These are phyloP conservation scores for Lactarius hengduanensis DNA, from an alignment of 768 basidiomycete genomes.

Conservation along the genomic window DNA sequence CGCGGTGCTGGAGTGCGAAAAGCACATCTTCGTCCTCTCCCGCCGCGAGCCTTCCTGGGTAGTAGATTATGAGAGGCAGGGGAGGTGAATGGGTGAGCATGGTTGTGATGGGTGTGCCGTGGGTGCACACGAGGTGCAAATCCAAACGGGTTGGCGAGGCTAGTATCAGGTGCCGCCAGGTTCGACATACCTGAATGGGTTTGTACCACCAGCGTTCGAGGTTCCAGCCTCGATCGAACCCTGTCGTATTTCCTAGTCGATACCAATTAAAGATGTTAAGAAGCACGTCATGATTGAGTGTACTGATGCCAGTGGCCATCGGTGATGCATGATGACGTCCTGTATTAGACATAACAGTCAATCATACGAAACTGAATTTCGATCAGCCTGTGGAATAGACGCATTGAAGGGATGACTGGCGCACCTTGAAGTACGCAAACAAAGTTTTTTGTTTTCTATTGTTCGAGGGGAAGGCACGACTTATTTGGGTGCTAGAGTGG, in stretches of 20 bases:
- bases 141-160: neutral
- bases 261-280: constrained; percentile 8
- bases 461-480: no score
- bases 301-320: neutral
- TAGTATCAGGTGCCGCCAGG: constrained; percentile 9
- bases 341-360: neutral
- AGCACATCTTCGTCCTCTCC: neutral
- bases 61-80: constrained; percentile 14
- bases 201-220: constrained; percentile 20
- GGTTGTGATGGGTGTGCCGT: constrained; percentile 1
- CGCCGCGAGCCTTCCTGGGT: neutral
- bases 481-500: no score
- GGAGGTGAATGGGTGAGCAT: constrained; percentile 9
- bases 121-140: constrained; percentile 8
- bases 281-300: constrained; percentile 8
- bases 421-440: neutral
- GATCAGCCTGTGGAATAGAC: neutral
- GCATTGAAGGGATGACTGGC: neutral
- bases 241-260: neutral
- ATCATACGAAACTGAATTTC: neutral
- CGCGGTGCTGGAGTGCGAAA: constrained; percentile 3
- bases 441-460: neutral
- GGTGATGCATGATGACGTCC: neutral
- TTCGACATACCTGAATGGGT: neutral
- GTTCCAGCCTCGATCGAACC: constrained; percentile 6